phyloP scores from a whole-genome alignment of 176 grass and related monocot species.

The Juncus inflexus region DNA sequence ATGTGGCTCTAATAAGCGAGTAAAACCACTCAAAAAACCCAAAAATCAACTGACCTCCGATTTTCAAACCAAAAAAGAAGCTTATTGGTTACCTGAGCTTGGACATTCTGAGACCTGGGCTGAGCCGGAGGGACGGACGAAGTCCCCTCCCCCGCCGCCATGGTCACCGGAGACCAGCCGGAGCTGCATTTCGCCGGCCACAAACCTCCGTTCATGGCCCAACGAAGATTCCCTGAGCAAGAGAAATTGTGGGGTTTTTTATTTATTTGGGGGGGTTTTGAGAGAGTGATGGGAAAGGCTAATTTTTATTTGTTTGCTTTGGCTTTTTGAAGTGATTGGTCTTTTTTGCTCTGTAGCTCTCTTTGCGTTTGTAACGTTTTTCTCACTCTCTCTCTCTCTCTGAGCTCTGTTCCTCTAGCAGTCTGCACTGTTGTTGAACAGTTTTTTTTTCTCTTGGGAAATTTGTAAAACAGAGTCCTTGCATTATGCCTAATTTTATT shows the following conservation, averaged over 20 bases:
- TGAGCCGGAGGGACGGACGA: conserved; percentile 10
- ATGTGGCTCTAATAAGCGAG: neutral
- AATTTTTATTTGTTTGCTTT: too few relatives aligned
- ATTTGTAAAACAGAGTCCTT: neutral
- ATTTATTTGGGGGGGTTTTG: neutral
- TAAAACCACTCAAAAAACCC: neutral
- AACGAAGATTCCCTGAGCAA: neutral
- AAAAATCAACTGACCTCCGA: neutral
- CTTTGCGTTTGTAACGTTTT: neutral
- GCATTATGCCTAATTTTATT: too few relatives aligned
- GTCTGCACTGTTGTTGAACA: neutral
- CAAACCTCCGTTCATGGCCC: conserved; percentile 20
- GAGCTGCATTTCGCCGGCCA: conserved; percentile 28
- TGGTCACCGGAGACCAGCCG: neutral
- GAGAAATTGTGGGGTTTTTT: neutral
- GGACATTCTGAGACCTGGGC: neutral
- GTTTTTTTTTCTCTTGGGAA: conserved; percentile 10
- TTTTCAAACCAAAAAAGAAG: neutral
- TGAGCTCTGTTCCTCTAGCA: neutral
- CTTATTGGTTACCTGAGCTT: conserved; percentile 9
- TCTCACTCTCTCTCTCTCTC: neutral
- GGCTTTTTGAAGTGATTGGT: neutral
- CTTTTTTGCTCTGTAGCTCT: neutral
- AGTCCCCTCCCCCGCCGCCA: neutral
- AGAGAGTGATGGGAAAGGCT: neutral